Base-by-base conservation (phyloP, 352 stramenopile genomes). In the Pythium rishiriense region DNA sequence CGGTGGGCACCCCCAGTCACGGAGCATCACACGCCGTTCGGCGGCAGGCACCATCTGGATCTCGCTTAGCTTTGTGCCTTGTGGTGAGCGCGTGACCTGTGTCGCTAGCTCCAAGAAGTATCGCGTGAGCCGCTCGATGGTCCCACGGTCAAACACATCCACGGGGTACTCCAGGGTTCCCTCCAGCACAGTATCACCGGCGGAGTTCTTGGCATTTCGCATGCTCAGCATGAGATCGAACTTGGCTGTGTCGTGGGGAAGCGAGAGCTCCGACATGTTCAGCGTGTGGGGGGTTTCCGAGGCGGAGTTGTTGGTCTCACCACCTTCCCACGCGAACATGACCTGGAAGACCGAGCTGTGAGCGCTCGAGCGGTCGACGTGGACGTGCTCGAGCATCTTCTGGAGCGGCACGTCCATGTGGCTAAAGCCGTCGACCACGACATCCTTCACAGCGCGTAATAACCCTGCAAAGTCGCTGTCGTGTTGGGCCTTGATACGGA, bases 201-300 rank as follows among this genome's bases (percentile, higher is more conserved):
- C 14, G 1, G 1, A 22, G 42, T 69, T 26, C 14, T 26, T 11
- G 5, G 39, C 47, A 9, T 61, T 48, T 3, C 76, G 66, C 78
- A 89, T 85, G 26, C 69, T 83, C 15, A 89, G 62, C 78, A 89
- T 89, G 54, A 87, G 73, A 55, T 87, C 75, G 56, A 89, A 89
- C 55, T 87, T 88, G 52, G 77, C 70, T 1, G 69, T 73, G 3
- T 69, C 48, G 41, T 70, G 72, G 0, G 71, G 64, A 4, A 85
- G 45, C 12, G 10, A 4, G 21, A 87, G 24, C 29, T 87, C 75
- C 57, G 62, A 8, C 56, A 50, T 33, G 19, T 60, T 21, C 15
- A 35, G n/a, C 63, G 57, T 8, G 12, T 4, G 9, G 35, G 14
- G 37, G 14, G 3, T 43, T 43, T n/a, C n/a, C n/a, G n/a, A n/a